These are phyloP conservation scores for Neonectria punicea DNA, from an alignment of 2,329 filamentous ascomycete genomes.

Conservation along the genomic window DNA sequence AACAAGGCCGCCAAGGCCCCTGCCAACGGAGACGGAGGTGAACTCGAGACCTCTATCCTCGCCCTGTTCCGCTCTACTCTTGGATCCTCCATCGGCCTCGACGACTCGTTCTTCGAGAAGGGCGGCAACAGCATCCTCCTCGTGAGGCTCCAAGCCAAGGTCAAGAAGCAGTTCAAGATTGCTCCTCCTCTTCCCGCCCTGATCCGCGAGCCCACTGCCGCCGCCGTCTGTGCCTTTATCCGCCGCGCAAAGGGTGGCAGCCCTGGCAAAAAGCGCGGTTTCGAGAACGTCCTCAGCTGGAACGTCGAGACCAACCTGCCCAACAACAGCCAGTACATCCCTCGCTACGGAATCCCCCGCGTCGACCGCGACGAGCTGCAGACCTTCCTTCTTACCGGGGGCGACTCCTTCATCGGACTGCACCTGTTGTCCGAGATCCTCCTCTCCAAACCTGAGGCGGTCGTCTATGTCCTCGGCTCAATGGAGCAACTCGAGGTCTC, in stretches of 20 bases:
- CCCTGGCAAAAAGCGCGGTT: conserved; percentile 27
- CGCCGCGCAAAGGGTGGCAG: conserved; percentile 32
- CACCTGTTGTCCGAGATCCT: conserved; percentile 36
- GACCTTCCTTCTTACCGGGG: conserved; percentile 34
- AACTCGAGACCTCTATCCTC: conserved; percentile 33
- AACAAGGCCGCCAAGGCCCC: conserved; percentile 11
- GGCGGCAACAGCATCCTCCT: conserved; percentile 42
- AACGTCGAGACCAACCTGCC: conserved; percentile 39
- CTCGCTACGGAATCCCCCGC: conserved; percentile 30
- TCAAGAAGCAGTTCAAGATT: conserved; percentile 42
- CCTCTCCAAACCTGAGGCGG: conserved; percentile 23
- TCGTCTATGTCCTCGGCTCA: conserved; percentile 34
- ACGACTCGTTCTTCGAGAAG: conserved; percentile 41
- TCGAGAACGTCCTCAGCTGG: conserved; percentile 38
- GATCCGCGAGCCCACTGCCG: conserved; percentile 39
- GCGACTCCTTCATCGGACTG: conserved; percentile 36
- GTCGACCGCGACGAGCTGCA: conserved; percentile 31
- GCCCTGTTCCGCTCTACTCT: conserved; percentile 34
- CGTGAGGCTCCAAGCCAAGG: conserved; percentile 38
- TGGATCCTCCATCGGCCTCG: conserved; percentile 25
- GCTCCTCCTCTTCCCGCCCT: conserved; percentile 38
- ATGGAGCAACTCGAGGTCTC: conserved; percentile 25
- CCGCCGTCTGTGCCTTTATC: conserved; percentile 36
- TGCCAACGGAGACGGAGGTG: conserved; percentile 15
- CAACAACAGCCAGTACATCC: conserved; percentile 39